Conservation (phyloP, 1,284 basidiomycete species). For the Anthracocystis walkeri region DNA sequence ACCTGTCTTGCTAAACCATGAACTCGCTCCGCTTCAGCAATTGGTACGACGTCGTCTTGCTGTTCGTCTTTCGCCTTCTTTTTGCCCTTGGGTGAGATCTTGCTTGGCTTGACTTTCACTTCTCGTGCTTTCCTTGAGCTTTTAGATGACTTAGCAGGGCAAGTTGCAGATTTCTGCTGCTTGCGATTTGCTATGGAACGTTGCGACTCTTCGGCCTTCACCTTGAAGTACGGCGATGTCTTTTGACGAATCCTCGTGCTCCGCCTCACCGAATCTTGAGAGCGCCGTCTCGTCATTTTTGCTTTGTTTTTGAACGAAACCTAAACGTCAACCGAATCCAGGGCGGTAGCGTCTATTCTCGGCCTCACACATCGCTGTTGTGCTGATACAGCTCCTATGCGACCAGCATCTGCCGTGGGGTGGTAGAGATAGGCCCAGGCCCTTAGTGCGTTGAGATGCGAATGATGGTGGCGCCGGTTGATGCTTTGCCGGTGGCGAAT, state of each 20-base stretch:
- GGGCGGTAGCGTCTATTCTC: neutral
- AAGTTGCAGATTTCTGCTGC: neutral
- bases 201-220: neutral
- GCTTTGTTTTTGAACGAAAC: neutral
- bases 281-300: neutral
- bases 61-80: neutral
- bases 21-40: slow-evolving; percentile 20
- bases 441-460: neutral
- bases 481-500: neutral
- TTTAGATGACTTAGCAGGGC: neutral
- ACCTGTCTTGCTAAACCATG: slow-evolving; percentile 28
- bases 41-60: neutral
- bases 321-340: neutral
- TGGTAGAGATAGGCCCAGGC: neutral
- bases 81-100: neutral
- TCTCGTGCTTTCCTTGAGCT: neutral
- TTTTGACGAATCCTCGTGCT: slow-evolving; percentile 19
- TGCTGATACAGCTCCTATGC: neutral
- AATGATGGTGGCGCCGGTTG: neutral
- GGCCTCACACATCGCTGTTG: neutral
- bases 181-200: neutral
- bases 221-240: slow-evolving; percentile 26
- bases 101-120: neutral
- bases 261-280: slow-evolving; percentile 3
- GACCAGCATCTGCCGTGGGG: neutral